Base-by-base conservation (phyloP, 2,329 filamentous ascomycete genomes). In the Aspergillus sp. region DNA sequence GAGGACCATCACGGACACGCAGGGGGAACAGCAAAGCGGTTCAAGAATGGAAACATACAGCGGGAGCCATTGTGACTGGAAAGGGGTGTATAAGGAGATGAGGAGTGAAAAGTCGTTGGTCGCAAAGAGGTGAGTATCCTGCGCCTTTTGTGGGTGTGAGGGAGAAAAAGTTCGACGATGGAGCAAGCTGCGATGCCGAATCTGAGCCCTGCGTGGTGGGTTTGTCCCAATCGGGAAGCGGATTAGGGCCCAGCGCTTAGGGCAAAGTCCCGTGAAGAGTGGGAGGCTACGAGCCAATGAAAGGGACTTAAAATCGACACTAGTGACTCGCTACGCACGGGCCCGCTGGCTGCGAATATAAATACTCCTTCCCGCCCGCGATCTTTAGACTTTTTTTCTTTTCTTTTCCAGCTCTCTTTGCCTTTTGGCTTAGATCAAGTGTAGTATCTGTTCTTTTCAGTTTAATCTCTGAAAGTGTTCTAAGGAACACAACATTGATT, bases 361-460 rank as follows among this genome's bases (percentile, higher is more conserved):
- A 70, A 70, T 67, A 65, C 33, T 11, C 2, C 35, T 6, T 5
- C 14, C 53, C 23, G 24, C 63, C 66, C 60, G 11, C 33, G 2
- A 41, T 47, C 61, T 76, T 74, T 69, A 31, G 48, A 62, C 65
- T 65, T 72, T 76, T 73, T 72, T 75, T 73, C 70, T 72, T 77
- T 74, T 75, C 66, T 75, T 77, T 67, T 77, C 68, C 70, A 80
- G 77, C 77, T 80, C 77, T 79, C 75, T 77, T 78, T 78, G 76
- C 80, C 78, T 79, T 82, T 82, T 77, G 77, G 86, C 86, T 90
- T 90, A 91, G 89, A 91, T 91, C 89, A 91, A 90, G 88, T 91
- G 88, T 91, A 91, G 89, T 91, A 91, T 90, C 88, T 91, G 89
- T 92, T 93, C 89, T 92, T 91, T 90, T 91, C 87, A 93, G 90